Base-by-base conservation (phyloP, 2,329 filamentous ascomycete genomes). In the Aspergillus udagawae region DNA sequence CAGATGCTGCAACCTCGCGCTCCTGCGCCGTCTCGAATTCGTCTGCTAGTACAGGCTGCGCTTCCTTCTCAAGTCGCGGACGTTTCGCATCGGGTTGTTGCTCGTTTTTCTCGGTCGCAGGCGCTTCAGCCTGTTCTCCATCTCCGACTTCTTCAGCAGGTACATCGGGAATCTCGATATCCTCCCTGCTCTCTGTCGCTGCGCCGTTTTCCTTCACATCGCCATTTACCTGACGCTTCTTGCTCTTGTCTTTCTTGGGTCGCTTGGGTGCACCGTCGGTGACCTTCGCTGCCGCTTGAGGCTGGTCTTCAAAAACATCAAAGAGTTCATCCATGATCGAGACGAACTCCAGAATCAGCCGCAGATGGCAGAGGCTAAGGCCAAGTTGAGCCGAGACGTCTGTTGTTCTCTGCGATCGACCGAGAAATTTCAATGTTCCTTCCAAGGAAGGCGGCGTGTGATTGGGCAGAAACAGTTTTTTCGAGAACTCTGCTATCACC, bases 21-120 rank as follows among this genome's bases (percentile, higher is more conserved):
- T 92, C 95, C 77, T 96, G 87, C 70, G 94, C 92, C 12, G 94
- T 97, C 78, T 97, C 87, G 74, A 99, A 99, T 12, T 88, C 86
- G 77, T 99, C 94, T 21, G 93, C 92, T 66, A 97, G 84, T 49
- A 97, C 87, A 4, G 93, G 91, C 60, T 88, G 88, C 9, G 85
- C 84, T 67, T 88, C 89, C 54, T 81, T 78, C 61, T 86, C 82
- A 57, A 77, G 69, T 62, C 80, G 76, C 62, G 73, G 74, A 51
- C 79, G 77, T 67, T 81, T 82, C 58, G 71, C 69, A 60, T 73
- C 77, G 52, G 73, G 79, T 61, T 71, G 74, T 52, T 69, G 70
- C 38, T 74, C 67, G 32, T 72, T 73, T 49, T 69, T 63, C 14
- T 68, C 60, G 28, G 61, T 55, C 12, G 60, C 57, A 14, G 63